These are phyloP conservation scores for Neopestalotiopsis rosae DNA, from an alignment of 2,329 filamentous ascomycete genomes.

Conservation along the genomic window DNA sequence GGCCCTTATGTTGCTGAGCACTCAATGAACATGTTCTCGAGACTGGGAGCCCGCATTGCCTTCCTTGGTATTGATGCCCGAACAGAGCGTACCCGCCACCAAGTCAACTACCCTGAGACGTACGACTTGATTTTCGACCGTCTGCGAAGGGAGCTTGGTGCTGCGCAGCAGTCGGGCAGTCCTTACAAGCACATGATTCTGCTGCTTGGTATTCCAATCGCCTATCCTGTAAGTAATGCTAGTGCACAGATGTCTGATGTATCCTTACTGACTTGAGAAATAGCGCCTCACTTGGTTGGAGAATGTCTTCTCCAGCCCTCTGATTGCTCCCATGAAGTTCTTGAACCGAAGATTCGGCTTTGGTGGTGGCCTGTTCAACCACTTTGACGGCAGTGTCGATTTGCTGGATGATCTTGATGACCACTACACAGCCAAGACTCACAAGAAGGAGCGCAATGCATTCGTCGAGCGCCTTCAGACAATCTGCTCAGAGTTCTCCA, in stretches of 20 bases:
- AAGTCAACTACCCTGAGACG: constrained; percentile 93
- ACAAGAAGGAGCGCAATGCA: constrained; percentile 84
- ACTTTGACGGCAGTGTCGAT: constrained; percentile 93
- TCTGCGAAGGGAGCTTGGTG: constrained; percentile 74
- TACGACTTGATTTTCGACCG: constrained; percentile 85
- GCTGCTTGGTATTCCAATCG: constrained; percentile 84
- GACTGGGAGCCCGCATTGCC: constrained; percentile 80
- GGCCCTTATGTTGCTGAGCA: constrained; percentile 90
- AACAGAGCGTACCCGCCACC: constrained; percentile 91
- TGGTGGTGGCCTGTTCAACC: constrained; percentile 84
- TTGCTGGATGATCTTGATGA: constrained; percentile 93
- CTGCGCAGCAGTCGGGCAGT: constrained; percentile 67
- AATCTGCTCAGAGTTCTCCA: constrained; percentile 83
- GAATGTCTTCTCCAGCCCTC: constrained; percentile 83
- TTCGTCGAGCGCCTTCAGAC: constrained; percentile 83
- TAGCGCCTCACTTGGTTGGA: constrained; percentile 93
- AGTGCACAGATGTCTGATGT: constrained; percentile 16
- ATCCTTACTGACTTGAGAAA: constrained; percentile 15
- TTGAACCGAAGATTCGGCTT: constrained; percentile 90
- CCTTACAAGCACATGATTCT: constrained; percentile 90
- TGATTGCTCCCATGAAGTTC: constrained; percentile 88
- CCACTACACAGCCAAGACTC: constrained; percentile 90
- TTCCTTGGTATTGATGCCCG: constrained; percentile 91
- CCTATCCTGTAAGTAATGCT: constrained; percentile 68
- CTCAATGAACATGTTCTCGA: constrained; percentile 86